Evolutionary conservation across 805 yeast species (phyloP), one percentile per base, ranked within the genome.

Genomic region (Saturnispora sanitii): DNA sequence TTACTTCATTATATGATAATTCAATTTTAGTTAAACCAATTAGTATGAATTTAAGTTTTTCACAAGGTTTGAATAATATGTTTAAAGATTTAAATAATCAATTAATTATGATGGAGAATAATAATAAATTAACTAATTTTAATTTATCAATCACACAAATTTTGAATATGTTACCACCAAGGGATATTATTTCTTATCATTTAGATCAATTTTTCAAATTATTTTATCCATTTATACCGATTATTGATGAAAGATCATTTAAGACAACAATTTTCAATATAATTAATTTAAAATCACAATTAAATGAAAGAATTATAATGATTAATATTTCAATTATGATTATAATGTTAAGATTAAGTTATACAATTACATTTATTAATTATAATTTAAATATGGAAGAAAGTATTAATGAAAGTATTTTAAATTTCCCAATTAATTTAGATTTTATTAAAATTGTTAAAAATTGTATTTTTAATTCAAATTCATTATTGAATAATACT

Each of bases 151-250:
- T 40, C 18, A 36, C 40, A 18, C 12, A 43, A 19, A 41, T 55
- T 39, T 41, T 41, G 8, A n/a, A 33, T 17, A 40, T 41, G 3
- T 36, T 61, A 12, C 65, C 66, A 2, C 41, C 54, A 4, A 55
- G 55, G 39, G 52, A 50, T 21, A 60, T 64, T 1, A 52, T 70
- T 3, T 54, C 66, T 60, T 43, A 52, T n/a, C 60, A 67, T 36
- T 44, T 71, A 8, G 56, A 62, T 19, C 49, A 61, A 31, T 72
- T 62, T 41, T 68, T 71, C 49, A 38, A 41, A 1, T 41, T 52
- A 4, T 52, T 70, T 2, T 68, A 70, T 46, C 74, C 77, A 4
- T 67, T 62, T 38, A 57, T 70, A 45, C 77, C 79, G 0, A 60
- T 67, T 23, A 40, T 71, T 18, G 74, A 71, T 44, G 75, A 70